A percentile compares a stretch with the other conserved stretches of the same genome.
phyloP scores from a whole-genome alignment of 164 flowering plant species.

The Litsea cubeba region DNA sequence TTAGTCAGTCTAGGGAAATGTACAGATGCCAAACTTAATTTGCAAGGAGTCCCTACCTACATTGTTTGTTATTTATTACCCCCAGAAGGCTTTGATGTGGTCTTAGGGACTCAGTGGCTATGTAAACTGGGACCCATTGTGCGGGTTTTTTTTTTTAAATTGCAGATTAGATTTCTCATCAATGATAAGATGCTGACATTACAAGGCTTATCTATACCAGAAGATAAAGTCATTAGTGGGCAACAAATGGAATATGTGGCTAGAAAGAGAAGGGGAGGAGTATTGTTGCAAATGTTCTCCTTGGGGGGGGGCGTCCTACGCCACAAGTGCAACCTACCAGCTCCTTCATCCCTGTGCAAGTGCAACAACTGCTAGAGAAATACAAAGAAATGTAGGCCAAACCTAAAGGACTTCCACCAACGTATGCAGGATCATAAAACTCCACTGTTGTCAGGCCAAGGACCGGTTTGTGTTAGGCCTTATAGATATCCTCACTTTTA shows the following conservation, averaged over 20 bases:
- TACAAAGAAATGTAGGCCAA: neutral
- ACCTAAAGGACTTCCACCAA: slow-evolving; percentile 1
- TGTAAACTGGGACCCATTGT: neutral
- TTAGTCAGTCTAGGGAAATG: neutral
- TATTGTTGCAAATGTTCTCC: no score
- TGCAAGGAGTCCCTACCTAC: neutral
- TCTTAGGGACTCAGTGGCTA: neutral
- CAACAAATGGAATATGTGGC: no score
- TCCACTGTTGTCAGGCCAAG: neutral
- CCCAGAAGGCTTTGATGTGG: no score
- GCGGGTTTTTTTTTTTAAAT: neutral
- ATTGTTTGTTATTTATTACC: neutral
- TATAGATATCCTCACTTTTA: neutral
- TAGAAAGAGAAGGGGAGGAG: neutral
- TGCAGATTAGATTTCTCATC: neutral
- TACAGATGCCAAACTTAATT: neutral
- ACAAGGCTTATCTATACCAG: neutral
- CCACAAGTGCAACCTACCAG: no score
- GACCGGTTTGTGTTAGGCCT: neutral
- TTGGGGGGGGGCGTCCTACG: no score
- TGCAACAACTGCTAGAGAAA: neutral
- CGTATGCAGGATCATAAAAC: neutral
- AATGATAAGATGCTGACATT: no score
- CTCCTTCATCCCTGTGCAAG: neutral
- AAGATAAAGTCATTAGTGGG: neutral